These are phyloP conservation scores for Trifolium fragiferum DNA, from an alignment of 306 rosid genomes.

Conservation along the genomic window DNA sequence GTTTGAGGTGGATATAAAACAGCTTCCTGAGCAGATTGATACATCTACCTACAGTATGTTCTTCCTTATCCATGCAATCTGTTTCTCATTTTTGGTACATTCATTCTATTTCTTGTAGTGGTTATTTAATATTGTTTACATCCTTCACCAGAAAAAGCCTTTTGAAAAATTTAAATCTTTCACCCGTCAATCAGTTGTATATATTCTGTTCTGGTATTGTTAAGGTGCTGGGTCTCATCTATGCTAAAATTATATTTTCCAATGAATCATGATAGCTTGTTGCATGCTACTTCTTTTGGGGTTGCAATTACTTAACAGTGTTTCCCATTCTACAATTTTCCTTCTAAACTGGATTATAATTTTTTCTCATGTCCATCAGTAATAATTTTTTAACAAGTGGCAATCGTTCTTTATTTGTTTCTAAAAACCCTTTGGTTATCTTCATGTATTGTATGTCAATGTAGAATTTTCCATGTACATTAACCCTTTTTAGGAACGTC, in stretches of 20 bases:
- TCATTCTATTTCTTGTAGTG: neutral
- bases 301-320: neutral
- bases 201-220: neutral
- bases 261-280: neutral
- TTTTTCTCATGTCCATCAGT: neutral
- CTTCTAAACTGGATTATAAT: neutral
- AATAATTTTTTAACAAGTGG: neutral
- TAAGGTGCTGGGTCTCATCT: neutral
- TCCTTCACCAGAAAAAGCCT: neutral
- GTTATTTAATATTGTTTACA: neutral
- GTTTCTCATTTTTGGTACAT: neutral
- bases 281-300: neutral
- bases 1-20: constrained; percentile 98
- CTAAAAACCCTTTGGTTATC: neutral
- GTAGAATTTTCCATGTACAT: neutral
- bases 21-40: constrained; percentile 97
- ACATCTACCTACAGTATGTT: constrained; percentile 93
- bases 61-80: constrained; percentile 4
- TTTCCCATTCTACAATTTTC: neutral
- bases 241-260: neutral
- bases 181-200: neutral
- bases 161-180: neutral
- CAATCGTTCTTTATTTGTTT: neutral
- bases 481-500: neutral
- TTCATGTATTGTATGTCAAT: neutral